Percentiles rank a stretch among this genome's conserved stretches.
These are phyloP conservation scores for Gastrolobium bilobum DNA, from an alignment of 306 rosid genomes.

Conservation along the genomic window DNA sequence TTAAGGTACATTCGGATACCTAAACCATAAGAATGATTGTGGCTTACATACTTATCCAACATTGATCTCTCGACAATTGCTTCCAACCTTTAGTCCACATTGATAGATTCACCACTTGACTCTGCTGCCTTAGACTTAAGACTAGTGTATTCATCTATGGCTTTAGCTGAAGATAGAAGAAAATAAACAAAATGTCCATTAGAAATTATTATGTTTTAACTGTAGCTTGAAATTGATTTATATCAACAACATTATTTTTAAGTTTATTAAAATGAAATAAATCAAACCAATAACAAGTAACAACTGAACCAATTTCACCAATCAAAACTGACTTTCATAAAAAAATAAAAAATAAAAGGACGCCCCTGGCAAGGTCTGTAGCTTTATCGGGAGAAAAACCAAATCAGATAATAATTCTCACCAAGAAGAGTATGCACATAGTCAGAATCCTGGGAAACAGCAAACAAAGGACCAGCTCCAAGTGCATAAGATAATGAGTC, in stretches of 20 bases:
- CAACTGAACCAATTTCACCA: background rate
- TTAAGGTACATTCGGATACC: no score
- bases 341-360: constrained; percentile 8
- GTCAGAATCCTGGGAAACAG: constrained; percentile 84
- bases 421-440: constrained; percentile 85
- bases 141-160: constrained; percentile 85
- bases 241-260: no score
- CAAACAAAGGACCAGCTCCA: constrained; percentile 58
- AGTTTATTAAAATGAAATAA: no score
- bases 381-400: background rate
- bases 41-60: no score
- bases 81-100: no score
- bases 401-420: constrained; percentile 43
- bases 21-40: no score
- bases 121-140: constrained; percentile 29
- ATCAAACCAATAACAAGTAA: background rate
- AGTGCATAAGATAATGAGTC: no score
- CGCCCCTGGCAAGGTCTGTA: background rate
- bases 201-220: background rate
- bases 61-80: no score
- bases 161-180: constrained; percentile 69
- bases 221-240: no score
- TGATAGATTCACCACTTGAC: no score
- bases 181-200: constrained; percentile 29
- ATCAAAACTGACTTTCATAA: background rate